Evolutionary conservation across 106 monocot species (phyloP).

Genomic region (Dendrobium huoshanense): DNA sequence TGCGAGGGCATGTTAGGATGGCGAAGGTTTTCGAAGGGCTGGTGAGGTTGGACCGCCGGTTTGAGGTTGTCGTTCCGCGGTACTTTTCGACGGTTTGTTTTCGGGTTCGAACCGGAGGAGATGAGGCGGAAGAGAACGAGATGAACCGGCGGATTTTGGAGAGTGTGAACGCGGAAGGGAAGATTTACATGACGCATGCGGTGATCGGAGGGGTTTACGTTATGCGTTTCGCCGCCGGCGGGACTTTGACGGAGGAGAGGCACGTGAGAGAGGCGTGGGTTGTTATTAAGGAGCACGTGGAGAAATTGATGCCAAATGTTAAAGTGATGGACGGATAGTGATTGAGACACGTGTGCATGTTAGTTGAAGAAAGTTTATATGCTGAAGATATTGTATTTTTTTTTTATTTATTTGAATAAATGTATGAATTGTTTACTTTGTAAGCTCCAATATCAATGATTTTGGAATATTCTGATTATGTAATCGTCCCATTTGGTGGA

Average conservation of each 20-base stretch:
- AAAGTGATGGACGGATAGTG: neutral
- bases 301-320: neutral
- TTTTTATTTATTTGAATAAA: too few relatives aligned
- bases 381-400: too few relatives aligned
- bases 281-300: conserved; percentile 29
- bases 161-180: conserved; percentile 20
- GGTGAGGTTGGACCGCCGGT: conserved; percentile 28
- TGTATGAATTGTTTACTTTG: too few relatives aligned
- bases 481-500: too few relatives aligned
- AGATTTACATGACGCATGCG: conserved; percentile 36
- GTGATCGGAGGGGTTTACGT: conserved; percentile 40
- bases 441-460: too few relatives aligned
- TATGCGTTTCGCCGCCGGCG: conserved; percentile 43
- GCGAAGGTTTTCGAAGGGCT: conserved; percentile 42
- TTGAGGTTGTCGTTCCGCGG: conserved; percentile 50
- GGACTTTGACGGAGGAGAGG: conserved; percentile 40
- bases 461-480: too few relatives aligned
- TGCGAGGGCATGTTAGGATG: conserved; percentile 38
- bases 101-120: neutral
- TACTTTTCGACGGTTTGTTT: conserved; percentile 45
- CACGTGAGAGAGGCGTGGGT: conserved; percentile 37
- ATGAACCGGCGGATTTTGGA: conserved; percentile 24
- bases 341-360: too few relatives aligned
- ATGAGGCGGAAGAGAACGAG: conserved; percentile 10
- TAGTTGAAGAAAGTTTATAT: too few relatives aligned